Evolutionary conservation across 2,329 filamentous ascomycete genomes (phyloP).

Genomic region (Nemania abortiva): DNA sequence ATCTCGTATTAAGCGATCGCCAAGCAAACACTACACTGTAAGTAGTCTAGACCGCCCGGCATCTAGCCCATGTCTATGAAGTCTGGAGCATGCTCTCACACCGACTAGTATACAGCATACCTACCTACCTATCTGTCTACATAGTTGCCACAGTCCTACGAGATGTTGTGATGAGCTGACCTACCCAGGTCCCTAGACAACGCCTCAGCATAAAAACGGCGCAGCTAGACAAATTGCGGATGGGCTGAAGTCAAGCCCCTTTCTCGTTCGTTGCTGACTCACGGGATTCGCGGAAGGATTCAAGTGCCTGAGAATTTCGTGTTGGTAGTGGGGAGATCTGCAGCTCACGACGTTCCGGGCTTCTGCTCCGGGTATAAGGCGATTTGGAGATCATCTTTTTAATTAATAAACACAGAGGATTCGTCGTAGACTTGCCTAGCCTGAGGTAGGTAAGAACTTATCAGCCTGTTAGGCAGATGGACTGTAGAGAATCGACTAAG

Average conservation of each 20-base stretch:
- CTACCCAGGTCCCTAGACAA: background rate
- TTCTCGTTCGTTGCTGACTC: background rate
- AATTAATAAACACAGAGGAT: conserved; percentile 11
- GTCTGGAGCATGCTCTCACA: background rate
- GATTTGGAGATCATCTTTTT: background rate
- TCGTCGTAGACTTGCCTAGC: background rate
- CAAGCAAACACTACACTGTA: conserved; percentile 7
- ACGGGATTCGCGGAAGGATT: background rate
- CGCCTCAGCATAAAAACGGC: background rate
- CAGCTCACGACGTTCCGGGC: conserved; percentile 9
- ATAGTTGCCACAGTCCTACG: background rate
- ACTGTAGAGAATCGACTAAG: background rate
- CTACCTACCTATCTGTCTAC: background rate
- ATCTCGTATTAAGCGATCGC: conserved; percentile 22
- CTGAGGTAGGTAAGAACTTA: background rate
- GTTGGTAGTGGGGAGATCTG: conserved; percentile 8
- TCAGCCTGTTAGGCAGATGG: background rate
- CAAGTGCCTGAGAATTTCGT: background rate
- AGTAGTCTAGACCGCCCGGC: conserved; percentile 15
- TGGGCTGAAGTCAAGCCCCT: background rate
- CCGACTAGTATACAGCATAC: background rate
- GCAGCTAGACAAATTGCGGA: no score
- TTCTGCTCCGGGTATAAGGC: conserved; percentile 15
- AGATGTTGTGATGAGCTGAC: conserved; percentile 3
- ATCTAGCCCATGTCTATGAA: background rate